phyloP scores from a whole-genome alignment of 179 eudicot genomes.

The Camellia oleifera region DNA sequence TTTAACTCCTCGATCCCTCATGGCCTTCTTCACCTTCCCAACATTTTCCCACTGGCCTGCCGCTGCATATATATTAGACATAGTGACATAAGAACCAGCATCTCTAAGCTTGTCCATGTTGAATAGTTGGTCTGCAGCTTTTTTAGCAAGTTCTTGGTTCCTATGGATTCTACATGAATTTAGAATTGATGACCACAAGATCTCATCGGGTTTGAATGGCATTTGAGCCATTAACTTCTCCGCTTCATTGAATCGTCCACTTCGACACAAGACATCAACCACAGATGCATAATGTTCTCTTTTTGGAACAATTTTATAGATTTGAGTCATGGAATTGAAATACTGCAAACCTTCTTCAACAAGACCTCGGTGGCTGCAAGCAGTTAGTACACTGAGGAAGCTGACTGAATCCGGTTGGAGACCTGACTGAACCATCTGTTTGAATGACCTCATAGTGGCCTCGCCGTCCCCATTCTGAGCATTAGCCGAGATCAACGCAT shows the following conservation, averaged over 20 bases:
- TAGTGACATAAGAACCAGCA: slow-evolving; percentile 65
- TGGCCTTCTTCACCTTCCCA: slow-evolving; percentile 62
- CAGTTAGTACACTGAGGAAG: slow-evolving; percentile 65
- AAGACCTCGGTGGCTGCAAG: slow-evolving; percentile 85
- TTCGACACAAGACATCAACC: slow-evolving; percentile 70
- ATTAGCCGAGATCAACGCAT: slow-evolving; percentile 81
- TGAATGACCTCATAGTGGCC: slow-evolving; percentile 51
- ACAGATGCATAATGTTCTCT: slow-evolving; percentile 73
- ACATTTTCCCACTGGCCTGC: slow-evolving; percentile 73
- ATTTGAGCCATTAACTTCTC: slow-evolving; percentile 57
- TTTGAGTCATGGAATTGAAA: slow-evolving; percentile 53
- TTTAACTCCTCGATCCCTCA: slow-evolving; percentile 67
- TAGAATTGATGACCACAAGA: slow-evolving; percentile 73
- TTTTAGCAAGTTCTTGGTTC: slow-evolving; percentile 64
- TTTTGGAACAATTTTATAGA: slow-evolving; percentile 48
- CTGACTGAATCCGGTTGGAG: slow-evolving; percentile 68
- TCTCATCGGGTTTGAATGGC: slow-evolving; percentile 76
- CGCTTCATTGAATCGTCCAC: slow-evolving; percentile 60
- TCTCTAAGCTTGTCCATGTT: slow-evolving; percentile 60
- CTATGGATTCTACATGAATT: slow-evolving; percentile 80
- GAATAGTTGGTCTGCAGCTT: slow-evolving; percentile 61
- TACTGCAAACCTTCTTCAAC: slow-evolving; percentile 60
- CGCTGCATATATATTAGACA: slow-evolving; percentile 83
- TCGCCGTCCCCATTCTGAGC: slow-evolving; percentile 83
- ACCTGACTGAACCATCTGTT: slow-evolving; percentile 57